Percentiles rank a stretch among this genome's conserved stretches.
These are phyloP conservation scores for Aurantiochytrium sp. DNA, from an alignment of 108 stramenopile genomes.

Conservation along the genomic window DNA sequence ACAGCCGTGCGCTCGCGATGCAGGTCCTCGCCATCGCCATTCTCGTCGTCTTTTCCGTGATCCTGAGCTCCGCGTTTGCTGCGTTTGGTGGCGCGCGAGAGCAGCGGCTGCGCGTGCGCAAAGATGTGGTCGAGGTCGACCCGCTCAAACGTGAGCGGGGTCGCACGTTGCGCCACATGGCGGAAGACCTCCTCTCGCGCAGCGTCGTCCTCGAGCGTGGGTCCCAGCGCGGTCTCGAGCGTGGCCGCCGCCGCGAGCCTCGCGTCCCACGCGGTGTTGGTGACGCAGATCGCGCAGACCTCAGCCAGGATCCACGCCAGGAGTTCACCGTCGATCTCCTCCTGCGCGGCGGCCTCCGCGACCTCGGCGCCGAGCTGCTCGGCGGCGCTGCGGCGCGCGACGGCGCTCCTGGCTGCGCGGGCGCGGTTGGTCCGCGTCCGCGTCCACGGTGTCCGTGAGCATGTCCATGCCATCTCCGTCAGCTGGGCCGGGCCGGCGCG, in stretches of 20 bases:
- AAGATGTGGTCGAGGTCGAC: constrained; percentile 8
- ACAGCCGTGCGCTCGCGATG: not conserved
- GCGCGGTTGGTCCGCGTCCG: no score
- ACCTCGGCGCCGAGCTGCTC: not conserved
- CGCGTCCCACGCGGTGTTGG: not conserved
- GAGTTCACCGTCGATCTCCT: not conserved
- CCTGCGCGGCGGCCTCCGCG: not conserved
- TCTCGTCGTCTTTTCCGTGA: not conserved
- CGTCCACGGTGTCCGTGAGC: no score
- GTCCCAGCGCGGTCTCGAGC: not conserved
- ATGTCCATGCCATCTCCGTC: no score
- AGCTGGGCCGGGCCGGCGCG: no score
- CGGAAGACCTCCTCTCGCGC: not conserved
- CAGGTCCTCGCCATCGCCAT: not conserved
- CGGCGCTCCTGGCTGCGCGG: no score
- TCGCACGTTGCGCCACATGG: not conserved
- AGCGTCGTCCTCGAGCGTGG: not conserved
- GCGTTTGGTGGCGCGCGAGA: not conserved
- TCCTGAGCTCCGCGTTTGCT: not conserved
- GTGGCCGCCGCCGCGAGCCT: not conserved
- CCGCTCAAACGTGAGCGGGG: not conserved
- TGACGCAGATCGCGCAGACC: not conserved
- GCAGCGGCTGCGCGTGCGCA: not conserved
- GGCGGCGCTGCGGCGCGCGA: no score
- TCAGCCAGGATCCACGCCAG: not conserved